Conservation (phyloP, 352 stramenopile species). For the Phytophthora pluvialis region DNA sequence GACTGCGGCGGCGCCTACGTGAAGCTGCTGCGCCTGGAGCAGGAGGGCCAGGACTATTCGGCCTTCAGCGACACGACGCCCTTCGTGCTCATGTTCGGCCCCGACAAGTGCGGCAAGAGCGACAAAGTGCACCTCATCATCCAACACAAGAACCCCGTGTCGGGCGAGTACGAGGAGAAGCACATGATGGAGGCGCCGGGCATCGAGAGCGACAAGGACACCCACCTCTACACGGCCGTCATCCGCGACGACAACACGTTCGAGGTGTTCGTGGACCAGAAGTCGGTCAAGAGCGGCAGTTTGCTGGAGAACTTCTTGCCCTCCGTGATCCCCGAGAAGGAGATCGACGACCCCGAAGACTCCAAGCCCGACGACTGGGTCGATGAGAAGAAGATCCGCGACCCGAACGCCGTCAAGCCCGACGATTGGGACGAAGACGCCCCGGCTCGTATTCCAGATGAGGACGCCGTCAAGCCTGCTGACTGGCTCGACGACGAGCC, state of each 20-base stretch:
- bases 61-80: constrained; percentile 86
- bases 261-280: constrained; percentile 92
- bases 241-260: constrained; percentile 92
- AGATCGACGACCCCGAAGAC: constrained; percentile 94
- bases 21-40: constrained; percentile 90
- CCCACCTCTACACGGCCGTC: constrained; percentile 94
- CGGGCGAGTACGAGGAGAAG: constrained; percentile 94
- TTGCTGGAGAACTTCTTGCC: constrained; percentile 88
- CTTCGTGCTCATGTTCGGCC: constrained; percentile 97
- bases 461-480: constrained; percentile 86
- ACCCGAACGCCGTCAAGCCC: constrained; percentile 89
- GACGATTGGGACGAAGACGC: constrained; percentile 95
- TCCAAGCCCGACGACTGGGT: constrained; percentile 94
- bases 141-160: constrained; percentile 93
- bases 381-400: constrained; percentile 88
- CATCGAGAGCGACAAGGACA: constrained; percentile 84
- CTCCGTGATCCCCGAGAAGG: constrained; percentile 85
- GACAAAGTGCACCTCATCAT: constrained; percentile 97
- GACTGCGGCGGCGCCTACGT: constrained; percentile 94
- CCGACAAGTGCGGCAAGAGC: constrained; percentile 93
- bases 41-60: constrained; percentile 51
- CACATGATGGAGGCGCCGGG: constrained; percentile 84
- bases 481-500: constrained; percentile 92
- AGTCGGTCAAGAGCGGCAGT: constrained; percentile 83
- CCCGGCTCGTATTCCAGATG: constrained; percentile 85